Evolutionary conservation across 2,329 filamentous ascomycete genomes (phyloP), one percentile per base, ranked within the genome.

Genomic region (Geoglossum cookeanum): DNA sequence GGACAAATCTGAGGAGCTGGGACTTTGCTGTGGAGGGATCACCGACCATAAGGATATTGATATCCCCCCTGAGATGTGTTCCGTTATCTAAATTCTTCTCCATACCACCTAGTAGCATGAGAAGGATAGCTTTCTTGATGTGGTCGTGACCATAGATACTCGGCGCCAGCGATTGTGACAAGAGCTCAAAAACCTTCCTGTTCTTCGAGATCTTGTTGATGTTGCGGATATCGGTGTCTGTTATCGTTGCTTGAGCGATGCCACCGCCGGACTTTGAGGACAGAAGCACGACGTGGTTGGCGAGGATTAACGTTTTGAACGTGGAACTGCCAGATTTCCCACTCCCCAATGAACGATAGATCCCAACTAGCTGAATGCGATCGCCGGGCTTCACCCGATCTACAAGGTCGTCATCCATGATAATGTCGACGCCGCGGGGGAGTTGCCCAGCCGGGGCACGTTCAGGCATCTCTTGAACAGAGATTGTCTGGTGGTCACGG

Each of bases 81-180:
- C 92, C 92, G 64, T 98, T 98, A 61, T 97, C 92, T 58, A 98
- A 72, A 65, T 98, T 98, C 77, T 98, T 98, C 75, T 98, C 92
- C 78, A 94, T 89, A 59, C 92, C 92, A 65, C 92, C 87, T 13
- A 98, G 75, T 32, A 98, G 78, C 87, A 97, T 94, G 54, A 98
- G 80, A 35, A 98, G 72, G 62, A 98, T 94, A 0, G 92, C 92
- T 71, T 94, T 96, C 71, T 98, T 98, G 72, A 98, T 94, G 68
- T 96, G 86, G 65, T 94, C 90, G 65, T 98, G 92, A 0, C 92
- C 92, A 65, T 88, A 96, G 59, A 98, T 98, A 72, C 90, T 96
- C 0, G 92, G 92, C 1, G 92, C 92, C 22, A 98, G 76, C 1
- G 91, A 97, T 64, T 96, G 90, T 0, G 92, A 92, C 5, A 98